phyloP scores from a whole-genome alignment of 805 yeast genomes.

The Saccharomycopsis sp. region DNA sequence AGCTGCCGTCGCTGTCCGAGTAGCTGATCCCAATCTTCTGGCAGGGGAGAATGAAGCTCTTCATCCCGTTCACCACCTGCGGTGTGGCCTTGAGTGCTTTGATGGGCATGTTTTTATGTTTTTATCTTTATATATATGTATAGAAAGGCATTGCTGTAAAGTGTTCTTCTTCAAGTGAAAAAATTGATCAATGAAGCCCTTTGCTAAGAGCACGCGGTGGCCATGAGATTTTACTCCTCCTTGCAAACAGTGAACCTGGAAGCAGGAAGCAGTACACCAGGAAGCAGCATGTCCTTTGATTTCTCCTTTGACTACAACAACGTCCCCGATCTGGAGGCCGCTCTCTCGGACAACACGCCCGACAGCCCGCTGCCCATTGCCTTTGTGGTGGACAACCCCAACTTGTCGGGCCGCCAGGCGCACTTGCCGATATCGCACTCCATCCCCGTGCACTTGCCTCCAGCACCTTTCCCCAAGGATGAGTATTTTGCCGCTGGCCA shows the following conservation, averaged over 20 bases:
- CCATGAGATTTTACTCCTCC: too few species aligned
- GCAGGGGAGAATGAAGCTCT: constrained; percentile 33
- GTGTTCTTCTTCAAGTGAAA: too few species aligned
- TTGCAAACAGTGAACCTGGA: too few species aligned
- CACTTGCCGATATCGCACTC: constrained; percentile 12
- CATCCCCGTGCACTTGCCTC: constrained; percentile 18
- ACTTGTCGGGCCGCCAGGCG: constrained; percentile 5
- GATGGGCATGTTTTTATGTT: too few species aligned
- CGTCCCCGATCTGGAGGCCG: constrained; percentile 13
- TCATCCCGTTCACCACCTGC: constrained; percentile 19
- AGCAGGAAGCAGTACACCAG: too few species aligned
- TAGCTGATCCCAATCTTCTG: constrained; percentile 64
- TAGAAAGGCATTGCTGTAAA: too few species aligned
- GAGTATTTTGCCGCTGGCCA: constrained; percentile 11
- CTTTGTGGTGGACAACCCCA: constrained; percentile 16
- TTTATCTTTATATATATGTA: too few species aligned
- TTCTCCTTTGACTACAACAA: neutral
- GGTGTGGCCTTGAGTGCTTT: constrained; percentile 20
- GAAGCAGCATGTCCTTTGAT: neutral
- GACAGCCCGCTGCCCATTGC: constrained; percentile 14
- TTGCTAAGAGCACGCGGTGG: too few species aligned
- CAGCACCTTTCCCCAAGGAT: constrained; percentile 16
- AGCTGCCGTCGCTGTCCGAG: constrained; percentile 95
- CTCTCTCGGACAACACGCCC: constrained; percentile 18
- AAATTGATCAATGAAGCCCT: too few species aligned